Conservation (phyloP, 129 eudicot species). For the Cynara cardunculus region DNA sequence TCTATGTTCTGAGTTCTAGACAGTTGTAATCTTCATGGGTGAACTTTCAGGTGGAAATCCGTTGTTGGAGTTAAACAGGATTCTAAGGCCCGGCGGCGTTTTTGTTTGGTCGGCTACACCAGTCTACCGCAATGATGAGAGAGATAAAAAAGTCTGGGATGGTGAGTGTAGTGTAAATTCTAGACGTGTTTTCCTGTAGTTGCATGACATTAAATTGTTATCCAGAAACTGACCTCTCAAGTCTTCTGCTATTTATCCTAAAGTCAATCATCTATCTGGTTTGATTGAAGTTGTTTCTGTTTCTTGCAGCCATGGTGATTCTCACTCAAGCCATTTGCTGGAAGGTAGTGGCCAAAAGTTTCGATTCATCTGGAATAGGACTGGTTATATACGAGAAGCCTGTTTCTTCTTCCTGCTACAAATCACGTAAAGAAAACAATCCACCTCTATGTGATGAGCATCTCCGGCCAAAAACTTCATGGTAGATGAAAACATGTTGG, state of each 20-base stretch:
- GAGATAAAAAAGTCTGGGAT: slow-evolving; percentile 71
- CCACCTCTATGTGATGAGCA: slow-evolving; percentile 69
- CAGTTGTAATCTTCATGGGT: neutral
- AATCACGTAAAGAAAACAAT: slow-evolving; percentile 49
- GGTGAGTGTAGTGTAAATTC: slow-evolving; percentile 35
- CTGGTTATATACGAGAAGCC: slow-evolving; percentile 94
- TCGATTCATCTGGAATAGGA: slow-evolving; percentile 63
- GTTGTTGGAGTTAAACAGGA: slow-evolving; percentile 79
- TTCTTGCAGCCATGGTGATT: slow-evolving; percentile 82
- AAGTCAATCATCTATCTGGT: neutral
- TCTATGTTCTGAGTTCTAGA: neutral
- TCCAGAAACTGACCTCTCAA: neutral
- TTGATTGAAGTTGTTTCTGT: neutral
- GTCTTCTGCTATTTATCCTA: neutral
- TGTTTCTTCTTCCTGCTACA: slow-evolving; percentile 66
- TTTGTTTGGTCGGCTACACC: slow-evolving; percentile 99
- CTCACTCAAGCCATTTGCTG: slow-evolving; percentile 85
- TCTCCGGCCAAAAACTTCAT: slow-evolving; percentile 51
- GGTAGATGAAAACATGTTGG: slow-evolving; percentile 45
- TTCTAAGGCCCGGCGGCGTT: slow-evolving; percentile 96
- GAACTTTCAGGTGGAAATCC: slow-evolving; percentile 86
- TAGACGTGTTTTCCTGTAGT: neutral
- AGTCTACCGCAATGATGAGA: slow-evolving; percentile 71
- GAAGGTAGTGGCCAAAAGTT: slow-evolving; percentile 73
- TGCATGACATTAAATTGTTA: neutral